These are phyloP conservation scores for Colletotrichum camelliae DNA, from an alignment of 2,329 filamentous ascomycete species.

Conservation along the genomic window DNA sequence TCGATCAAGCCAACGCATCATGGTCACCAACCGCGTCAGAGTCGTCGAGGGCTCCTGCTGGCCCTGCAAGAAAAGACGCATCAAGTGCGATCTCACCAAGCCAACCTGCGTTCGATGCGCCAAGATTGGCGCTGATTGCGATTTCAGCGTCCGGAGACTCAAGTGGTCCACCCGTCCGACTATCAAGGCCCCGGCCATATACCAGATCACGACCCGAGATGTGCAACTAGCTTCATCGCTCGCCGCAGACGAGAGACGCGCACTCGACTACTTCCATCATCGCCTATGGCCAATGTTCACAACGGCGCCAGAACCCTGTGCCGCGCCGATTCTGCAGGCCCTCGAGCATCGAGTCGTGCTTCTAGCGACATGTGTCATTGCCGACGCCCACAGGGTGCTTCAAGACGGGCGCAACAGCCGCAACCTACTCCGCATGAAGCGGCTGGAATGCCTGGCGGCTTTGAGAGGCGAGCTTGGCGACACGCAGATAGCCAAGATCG, in stretches of 20 bases:
- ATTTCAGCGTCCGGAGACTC: conserved; percentile 42
- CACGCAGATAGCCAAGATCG: conserved; percentile 23
- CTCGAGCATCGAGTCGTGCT: conserved; percentile 37
- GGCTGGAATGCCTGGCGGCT: conserved; percentile 35
- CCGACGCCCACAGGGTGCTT: conserved; percentile 35
- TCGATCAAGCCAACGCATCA: neutral
- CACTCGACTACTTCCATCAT: conserved; percentile 36
- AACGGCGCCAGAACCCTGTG: conserved; percentile 31
- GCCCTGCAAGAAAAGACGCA: conserved; percentile 36
- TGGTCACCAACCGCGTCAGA: neutral
- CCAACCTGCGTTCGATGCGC: conserved; percentile 37
- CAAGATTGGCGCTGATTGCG: conserved; percentile 17
- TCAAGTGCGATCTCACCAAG: conserved; percentile 39
- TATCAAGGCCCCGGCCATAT: conserved; percentile 32
- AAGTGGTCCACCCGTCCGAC: conserved; percentile 45
- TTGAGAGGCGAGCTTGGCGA: conserved; percentile 35
- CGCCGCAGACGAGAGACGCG: conserved; percentile 32
- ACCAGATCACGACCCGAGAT: conserved; percentile 31
- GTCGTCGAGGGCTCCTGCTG: conserved; percentile 42
- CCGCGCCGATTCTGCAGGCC: conserved; percentile 33
- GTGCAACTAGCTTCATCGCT: conserved; percentile 24
- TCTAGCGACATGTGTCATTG: conserved; percentile 35
- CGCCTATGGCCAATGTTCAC: conserved; percentile 36
- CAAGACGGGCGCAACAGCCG: conserved; percentile 33
- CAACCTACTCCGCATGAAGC: conserved; percentile 28